Evolutionary conservation across 1,284 basidiomycete species (phyloP).

Genomic region (Ustilago trichophora): DNA sequence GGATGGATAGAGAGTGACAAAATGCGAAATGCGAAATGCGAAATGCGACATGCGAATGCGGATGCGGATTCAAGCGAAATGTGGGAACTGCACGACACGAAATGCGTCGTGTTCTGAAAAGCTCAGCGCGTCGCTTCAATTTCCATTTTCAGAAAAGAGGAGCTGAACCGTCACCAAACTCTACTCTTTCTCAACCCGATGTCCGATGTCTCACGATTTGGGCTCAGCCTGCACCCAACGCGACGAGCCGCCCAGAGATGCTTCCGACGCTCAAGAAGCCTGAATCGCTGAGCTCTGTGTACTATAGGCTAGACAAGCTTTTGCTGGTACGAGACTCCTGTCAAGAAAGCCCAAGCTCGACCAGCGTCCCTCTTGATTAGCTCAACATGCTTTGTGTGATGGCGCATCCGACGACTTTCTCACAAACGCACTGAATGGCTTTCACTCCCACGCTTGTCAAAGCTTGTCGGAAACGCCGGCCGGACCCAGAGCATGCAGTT

Average conservation of each 20-base stretch:
- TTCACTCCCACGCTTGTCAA: not conserved
- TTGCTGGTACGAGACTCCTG: too few species aligned
- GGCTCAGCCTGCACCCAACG: too few species aligned
- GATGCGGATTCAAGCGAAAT: not conserved
- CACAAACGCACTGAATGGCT: not conserved
- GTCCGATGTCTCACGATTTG: too few species aligned
- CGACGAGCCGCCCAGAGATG: not conserved
- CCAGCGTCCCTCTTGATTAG: too few species aligned
- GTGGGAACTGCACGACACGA: conserved; percentile 17
- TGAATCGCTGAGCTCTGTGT: too few species aligned
- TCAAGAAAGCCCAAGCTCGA: too few species aligned
- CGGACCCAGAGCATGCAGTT: too few species aligned
- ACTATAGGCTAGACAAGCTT: too few species aligned
- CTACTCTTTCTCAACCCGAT: conserved; percentile 1
- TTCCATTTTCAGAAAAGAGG: conserved; percentile 3
- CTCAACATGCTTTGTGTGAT: too few species aligned
- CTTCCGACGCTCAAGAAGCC: too few species aligned
- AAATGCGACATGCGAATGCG: conserved; percentile 15
- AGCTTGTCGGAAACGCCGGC: not conserved
- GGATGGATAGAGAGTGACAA: not conserved
- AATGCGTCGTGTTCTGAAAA: not conserved
- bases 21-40: conserved; percentile 3
- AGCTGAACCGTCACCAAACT: conserved; percentile 11
- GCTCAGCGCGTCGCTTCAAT: conserved; percentile 6
- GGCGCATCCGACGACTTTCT: too few species aligned